These are phyloP conservation scores for Colletotrichum sp. DNA, from an alignment of 2,329 filamentous ascomycete genomes.

Conservation along the genomic window DNA sequence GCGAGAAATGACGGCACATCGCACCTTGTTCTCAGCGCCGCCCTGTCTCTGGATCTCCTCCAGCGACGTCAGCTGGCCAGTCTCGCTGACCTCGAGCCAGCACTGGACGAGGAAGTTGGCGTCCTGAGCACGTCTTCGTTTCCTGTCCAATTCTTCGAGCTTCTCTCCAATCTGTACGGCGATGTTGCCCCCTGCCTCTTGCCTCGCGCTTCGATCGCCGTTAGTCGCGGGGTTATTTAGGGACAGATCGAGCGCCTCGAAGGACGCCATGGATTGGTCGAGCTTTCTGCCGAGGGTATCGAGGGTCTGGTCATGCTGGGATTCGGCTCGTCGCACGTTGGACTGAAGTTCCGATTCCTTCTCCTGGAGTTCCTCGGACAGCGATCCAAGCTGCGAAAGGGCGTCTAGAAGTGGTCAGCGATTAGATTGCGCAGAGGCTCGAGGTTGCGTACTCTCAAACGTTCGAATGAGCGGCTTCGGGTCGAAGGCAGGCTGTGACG, in stretches of 20 bases:
- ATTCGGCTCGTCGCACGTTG: slow-evolving; percentile 88
- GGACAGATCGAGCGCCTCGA: slow-evolving; percentile 86
- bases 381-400: slow-evolving; percentile 69
- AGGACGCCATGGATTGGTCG: slow-evolving; percentile 89
- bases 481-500: slow-evolving; percentile 75
- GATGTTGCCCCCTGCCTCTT: slow-evolving; percentile 76
- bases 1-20: slow-evolving; percentile 90
- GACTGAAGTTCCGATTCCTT: slow-evolving; percentile 90
- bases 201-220: slow-evolving; percentile 49
- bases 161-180: slow-evolving; percentile 95
- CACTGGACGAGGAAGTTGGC: slow-evolving; percentile 95
- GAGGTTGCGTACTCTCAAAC: slow-evolving; percentile 71
- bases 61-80: slow-evolving; percentile 83
- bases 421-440: not conserved
- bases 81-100: slow-evolving; percentile 94
- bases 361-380: slow-evolving; percentile 85
- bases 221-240: slow-evolving; percentile 63
- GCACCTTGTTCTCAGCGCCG: slow-evolving; percentile 88
- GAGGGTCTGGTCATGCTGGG: slow-evolving; percentile 89
- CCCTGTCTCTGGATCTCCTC: slow-evolving; percentile 88
- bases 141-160: slow-evolving; percentile 92
- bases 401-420: slow-evolving; percentile 53
- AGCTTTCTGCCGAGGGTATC: slow-evolving; percentile 88
- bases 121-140: slow-evolving; percentile 87
- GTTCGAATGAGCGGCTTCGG: slow-evolving; percentile 95